Evolutionary conservation across 805 yeast species (phyloP).

Genomic region (Ogataea zsoltii): DNA sequence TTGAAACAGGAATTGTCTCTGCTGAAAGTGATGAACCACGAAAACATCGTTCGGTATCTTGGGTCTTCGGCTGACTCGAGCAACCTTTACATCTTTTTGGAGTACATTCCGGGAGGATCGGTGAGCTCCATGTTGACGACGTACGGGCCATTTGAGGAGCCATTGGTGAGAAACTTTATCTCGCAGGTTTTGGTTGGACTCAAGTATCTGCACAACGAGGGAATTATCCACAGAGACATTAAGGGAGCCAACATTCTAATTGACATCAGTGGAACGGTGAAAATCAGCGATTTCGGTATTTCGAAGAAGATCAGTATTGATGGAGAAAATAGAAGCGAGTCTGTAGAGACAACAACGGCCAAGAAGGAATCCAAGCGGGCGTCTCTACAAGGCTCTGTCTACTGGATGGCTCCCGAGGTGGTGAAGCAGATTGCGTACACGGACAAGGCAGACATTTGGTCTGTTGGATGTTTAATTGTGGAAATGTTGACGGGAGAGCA

Average conservation of each 20-base stretch:
- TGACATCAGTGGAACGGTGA: conserved; percentile 60
- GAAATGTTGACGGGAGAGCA: conserved; percentile 97
- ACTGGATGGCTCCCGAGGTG: conserved; percentile 99
- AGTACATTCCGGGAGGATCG: conserved; percentile 49
- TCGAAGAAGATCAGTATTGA: conserved; percentile 47
- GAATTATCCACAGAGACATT: conserved; percentile 62
- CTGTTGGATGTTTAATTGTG: conserved; percentile 88
- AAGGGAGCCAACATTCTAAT: conserved; percentile 65
- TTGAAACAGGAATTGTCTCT: conserved; percentile 78
- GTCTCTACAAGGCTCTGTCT: conserved; percentile 90
- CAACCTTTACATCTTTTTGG: conserved; percentile 70
- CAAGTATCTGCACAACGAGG: conserved; percentile 54
- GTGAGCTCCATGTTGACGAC: conserved; percentile 56
- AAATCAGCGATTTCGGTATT: conserved; percentile 68
- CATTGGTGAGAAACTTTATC: conserved; percentile 53
- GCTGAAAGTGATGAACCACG: conserved; percentile 79
- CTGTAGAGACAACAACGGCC: conserved; percentile 37
- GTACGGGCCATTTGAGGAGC: conserved; percentile 65
- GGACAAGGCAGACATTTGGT: conserved; percentile 94
- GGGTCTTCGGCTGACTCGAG: conserved; percentile 81
- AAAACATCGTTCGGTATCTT: conserved; percentile 86
- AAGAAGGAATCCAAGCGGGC: conserved; percentile 58
- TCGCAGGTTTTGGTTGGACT: conserved; percentile 58
- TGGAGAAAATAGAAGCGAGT: conserved; percentile 25
- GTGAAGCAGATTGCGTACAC: conserved; percentile 92